Evolutionary conservation across 257 asterid genomes (phyloP).

Genomic region (Henckelia pumila): DNA sequence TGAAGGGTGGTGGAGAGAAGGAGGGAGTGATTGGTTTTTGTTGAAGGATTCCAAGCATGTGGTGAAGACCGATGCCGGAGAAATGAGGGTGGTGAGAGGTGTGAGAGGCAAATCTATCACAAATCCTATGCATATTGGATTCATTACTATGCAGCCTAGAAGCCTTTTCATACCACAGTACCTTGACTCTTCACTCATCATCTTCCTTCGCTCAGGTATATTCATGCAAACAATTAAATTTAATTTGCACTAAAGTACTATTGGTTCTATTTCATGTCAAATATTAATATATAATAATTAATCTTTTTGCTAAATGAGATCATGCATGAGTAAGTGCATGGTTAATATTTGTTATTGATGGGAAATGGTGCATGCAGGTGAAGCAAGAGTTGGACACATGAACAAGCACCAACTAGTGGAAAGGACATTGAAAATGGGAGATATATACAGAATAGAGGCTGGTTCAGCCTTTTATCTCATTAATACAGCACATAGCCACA

Average conservation of each 20-base stretch:
- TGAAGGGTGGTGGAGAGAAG: conserved; percentile 33
- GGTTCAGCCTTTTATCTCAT: conserved; percentile 78
- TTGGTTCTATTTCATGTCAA: too few species aligned
- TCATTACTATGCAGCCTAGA: conserved; percentile 83
- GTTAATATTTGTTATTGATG: too few species aligned
- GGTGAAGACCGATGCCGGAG: conserved; percentile 67
- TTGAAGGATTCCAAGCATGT: conserved; percentile 54
- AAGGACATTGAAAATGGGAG: conserved; percentile 57
- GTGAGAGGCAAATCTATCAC: conserved; percentile 23
- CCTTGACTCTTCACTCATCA: conserved; percentile 64
- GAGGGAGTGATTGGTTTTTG: conserved; percentile 38
- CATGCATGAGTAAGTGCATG: too few species aligned
- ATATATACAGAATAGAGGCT: conserved; percentile 63
- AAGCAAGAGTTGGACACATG: conserved; percentile 69
- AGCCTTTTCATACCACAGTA: conserved; percentile 83
- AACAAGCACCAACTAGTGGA: conserved; percentile 72
- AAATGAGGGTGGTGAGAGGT: conserved; percentile 58
- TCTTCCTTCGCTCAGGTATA: conserved; percentile 79
- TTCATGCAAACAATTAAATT: too few species aligned
- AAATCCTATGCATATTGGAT: conserved; percentile 58
- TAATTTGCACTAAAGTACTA: too few species aligned
- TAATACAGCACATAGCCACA: conserved; percentile 58
- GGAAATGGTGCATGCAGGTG: conserved; percentile 53
- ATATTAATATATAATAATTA: too few species aligned
- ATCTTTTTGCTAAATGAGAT: too few species aligned